These are phyloP conservation scores for Cynanchum wilfordii DNA, from an alignment of 257 asterid species.

Conservation along the genomic window DNA sequence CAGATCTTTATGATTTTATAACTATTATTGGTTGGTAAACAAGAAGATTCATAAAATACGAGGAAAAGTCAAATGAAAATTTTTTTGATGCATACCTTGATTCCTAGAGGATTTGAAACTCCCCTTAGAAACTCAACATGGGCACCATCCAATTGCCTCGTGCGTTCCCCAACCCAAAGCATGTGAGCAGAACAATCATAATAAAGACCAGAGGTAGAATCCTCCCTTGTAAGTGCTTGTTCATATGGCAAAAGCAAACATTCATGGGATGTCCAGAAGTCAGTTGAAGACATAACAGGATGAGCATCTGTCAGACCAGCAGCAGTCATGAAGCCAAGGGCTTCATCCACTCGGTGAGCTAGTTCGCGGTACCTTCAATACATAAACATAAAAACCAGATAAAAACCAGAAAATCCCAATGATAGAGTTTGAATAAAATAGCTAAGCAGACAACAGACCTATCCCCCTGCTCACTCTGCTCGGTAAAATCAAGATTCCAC, in stretches of 20 bases:
- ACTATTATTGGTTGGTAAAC: background rate
- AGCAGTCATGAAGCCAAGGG: conserved; percentile 71
- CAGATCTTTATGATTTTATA: background rate
- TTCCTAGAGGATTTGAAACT: conserved; percentile 67
- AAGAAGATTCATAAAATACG: background rate
- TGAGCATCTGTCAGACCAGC: conserved; percentile 63
- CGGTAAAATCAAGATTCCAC: conserved; percentile 80
- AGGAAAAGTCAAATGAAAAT: background rate
- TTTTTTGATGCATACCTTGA: conserved; percentile 38
- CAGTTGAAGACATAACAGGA: conserved; percentile 68
- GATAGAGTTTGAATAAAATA: background rate
- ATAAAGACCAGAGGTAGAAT: conserved; percentile 66
- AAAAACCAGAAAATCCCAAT: background rate
- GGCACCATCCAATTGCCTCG: conserved; percentile 70
- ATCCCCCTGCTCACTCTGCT: conserved; percentile 73
- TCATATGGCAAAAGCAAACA: conserved; percentile 66
- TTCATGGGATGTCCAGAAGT: conserved; percentile 76
- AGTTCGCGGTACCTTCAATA: conserved; percentile 54
- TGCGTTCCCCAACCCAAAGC: conserved; percentile 85
- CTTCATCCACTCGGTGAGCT: conserved; percentile 74
- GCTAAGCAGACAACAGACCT: conserved; percentile 31
- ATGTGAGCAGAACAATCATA: conserved; percentile 80
- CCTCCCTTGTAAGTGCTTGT: conserved; percentile 72
- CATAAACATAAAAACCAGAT: conserved; percentile 12
- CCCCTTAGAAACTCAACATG: conserved; percentile 75